These are phyloP conservation scores for Podaxis sp. DNA, from an alignment of 768 basidiomycete species.

Conservation along the genomic window DNA sequence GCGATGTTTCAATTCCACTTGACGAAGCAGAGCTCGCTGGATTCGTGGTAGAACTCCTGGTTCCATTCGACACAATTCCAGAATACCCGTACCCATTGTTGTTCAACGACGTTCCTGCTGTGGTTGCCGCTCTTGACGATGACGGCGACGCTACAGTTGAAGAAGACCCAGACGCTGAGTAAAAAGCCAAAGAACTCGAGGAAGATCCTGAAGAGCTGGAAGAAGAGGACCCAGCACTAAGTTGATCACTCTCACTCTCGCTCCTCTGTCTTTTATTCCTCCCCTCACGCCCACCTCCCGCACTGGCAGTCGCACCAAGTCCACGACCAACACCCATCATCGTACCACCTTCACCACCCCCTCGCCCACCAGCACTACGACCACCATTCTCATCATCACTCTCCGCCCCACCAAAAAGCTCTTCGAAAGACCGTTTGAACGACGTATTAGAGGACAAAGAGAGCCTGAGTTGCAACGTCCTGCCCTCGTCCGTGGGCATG, in stretches of 20 bases:
- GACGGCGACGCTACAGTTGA: too few relatives aligned
- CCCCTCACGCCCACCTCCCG: neutral
- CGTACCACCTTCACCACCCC: neutral
- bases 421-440: constrained; percentile 14
- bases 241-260: neutral
- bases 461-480: constrained; percentile 9
- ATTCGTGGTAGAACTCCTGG: neutral
- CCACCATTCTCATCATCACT: neutral
- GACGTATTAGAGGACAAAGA: constrained; percentile 5
- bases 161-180: neutral
- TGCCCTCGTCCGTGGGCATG: constrained; percentile 10
- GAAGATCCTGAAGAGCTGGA: neutral
- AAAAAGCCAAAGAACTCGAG: neutral
- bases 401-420: constrained; percentile 12
- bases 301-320: neutral
- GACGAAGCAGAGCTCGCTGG: neutral
- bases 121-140: neutral
- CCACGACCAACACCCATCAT: neutral
- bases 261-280: constrained; percentile 12
- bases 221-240: neutral
- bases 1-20: neutral
- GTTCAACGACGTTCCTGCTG: too few relatives aligned
- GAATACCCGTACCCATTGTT: too few relatives aligned
- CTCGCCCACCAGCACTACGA: neutral
- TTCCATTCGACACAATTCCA: too few relatives aligned